Conservation (phyloP, 2,329 filamentous ascomycete species). For the Ustulina deusta region DNA sequence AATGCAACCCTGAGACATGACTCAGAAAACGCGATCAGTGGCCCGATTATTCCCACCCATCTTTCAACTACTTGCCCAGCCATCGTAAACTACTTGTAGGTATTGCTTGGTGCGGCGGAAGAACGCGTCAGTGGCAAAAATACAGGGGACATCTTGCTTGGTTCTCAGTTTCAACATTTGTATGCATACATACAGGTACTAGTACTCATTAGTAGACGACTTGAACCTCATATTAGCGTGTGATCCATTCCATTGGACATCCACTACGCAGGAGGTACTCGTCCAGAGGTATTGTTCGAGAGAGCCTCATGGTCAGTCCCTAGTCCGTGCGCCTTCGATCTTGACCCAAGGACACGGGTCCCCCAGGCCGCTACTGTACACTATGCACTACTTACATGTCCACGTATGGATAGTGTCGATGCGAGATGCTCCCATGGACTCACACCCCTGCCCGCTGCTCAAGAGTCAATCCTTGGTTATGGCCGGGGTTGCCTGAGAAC, state of each 20-base stretch:
- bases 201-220: background rate
- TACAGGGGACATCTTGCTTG: background rate
- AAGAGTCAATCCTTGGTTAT: slow-evolving; percentile 19
- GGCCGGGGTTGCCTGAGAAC: background rate
- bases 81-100: background rate
- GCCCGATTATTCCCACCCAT: slow-evolving; percentile 8
- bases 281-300: slow-evolving; percentile 2
- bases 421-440: slow-evolving; percentile 2
- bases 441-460: background rate
- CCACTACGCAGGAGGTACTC: background rate
- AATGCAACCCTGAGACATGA: slow-evolving; percentile 26
- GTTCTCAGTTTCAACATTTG: background rate
- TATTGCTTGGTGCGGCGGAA: too few relatives aligned
- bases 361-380: slow-evolving; percentile 16
- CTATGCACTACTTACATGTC: background rate
- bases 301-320: slow-evolving; percentile 10
- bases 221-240: background rate
- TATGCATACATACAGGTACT: background rate
- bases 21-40: slow-evolving; percentile 14
- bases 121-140: background rate
- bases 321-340: slow-evolving; percentile 34
- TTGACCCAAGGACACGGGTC: slow-evolving; percentile 36
- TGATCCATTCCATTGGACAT: background rate
- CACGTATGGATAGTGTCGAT: too few relatives aligned
- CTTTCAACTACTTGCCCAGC: background rate